phyloP scores from a whole-genome alignment of 2,329 filamentous ascomycete species.

The Talaromyces sp. region DNA sequence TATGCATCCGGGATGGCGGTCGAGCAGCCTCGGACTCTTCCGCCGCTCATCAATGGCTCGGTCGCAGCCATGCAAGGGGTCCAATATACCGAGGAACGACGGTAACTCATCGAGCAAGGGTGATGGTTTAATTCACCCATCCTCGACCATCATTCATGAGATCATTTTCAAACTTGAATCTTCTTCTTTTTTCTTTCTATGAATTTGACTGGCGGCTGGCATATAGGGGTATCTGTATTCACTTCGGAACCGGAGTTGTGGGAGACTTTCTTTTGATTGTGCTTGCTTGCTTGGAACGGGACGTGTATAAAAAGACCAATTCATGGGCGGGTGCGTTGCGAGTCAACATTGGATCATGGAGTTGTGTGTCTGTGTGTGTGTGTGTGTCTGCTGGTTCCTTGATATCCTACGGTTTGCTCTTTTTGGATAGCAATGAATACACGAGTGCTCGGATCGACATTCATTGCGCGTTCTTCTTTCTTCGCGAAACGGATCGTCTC shows the following conservation, averaged over 20 bases:
- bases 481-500: not conserved
- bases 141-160: not conserved
- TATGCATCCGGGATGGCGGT: slow-evolving; percentile 32
- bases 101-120: slow-evolving; percentile 26
- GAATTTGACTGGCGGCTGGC: not conserved
- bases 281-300: not conserved
- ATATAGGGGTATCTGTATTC: slow-evolving; percentile 3
- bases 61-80: slow-evolving; percentile 49
- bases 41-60: slow-evolving; percentile 45
- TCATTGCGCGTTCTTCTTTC: not conserved
- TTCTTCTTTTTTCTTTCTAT: slow-evolving; percentile 17
- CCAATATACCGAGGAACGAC: slow-evolving; percentile 48
- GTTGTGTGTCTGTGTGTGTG: slow-evolving; percentile 6
- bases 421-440: not conserved
- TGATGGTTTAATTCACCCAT: no score
- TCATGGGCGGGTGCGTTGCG: slow-evolving; percentile 15
- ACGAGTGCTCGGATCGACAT: not conserved
- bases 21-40: slow-evolving; percentile 46
- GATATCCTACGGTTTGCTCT: slow-evolving; percentile 1
- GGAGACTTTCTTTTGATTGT: slow-evolving; percentile 1
- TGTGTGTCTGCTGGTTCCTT: not conserved
- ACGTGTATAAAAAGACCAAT: slow-evolving; percentile 20
- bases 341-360: slow-evolving; percentile 14
- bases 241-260: slow-evolving; percentile 15
- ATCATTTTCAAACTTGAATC: not conserved